These are phyloP conservation scores for Zychaea mexicana DNA, from an alignment of 371 early-diverging fungal species.

Conservation along the genomic window DNA sequence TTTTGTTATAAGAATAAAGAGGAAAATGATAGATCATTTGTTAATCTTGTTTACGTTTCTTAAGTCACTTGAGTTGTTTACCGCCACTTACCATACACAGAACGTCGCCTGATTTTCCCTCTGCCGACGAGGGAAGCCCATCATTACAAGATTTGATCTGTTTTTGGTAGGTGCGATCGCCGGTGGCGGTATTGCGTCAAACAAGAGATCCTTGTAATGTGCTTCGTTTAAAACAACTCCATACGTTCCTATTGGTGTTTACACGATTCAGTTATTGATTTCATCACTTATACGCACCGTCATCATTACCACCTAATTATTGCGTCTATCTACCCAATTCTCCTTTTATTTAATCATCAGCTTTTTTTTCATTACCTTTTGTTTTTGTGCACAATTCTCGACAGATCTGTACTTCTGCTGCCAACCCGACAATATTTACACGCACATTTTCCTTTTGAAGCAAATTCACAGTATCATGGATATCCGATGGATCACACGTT, in stretches of 20 bases:
- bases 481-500: conserved; percentile 92
- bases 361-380: conserved; percentile 53
- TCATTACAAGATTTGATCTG: conserved; percentile 75
- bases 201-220: conserved; percentile 78
- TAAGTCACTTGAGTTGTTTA: neutral
- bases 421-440: conserved; percentile 83
- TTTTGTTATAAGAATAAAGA: conserved; percentile 14
- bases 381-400: conserved; percentile 74
- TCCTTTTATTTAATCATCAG: no score
- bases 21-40: neutral
- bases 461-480: conserved; percentile 76
- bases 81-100: conserved; percentile 76
- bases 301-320: no score
- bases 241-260: conserved; percentile 78
- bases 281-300: no score
- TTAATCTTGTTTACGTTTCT: neutral
- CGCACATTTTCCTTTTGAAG: conserved; percentile 74
- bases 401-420: conserved; percentile 91
- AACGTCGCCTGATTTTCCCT: conserved; percentile 65
- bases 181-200: conserved; percentile 84
- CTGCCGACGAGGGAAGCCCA: conserved; percentile 89
- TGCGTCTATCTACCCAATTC: no score
- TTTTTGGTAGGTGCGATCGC: conserved; percentile 65
- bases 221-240: conserved; percentile 85
- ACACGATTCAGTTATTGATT: no score